phyloP scores from a whole-genome alignment of 306 rosid species.

The Coriaria nepalensis region DNA sequence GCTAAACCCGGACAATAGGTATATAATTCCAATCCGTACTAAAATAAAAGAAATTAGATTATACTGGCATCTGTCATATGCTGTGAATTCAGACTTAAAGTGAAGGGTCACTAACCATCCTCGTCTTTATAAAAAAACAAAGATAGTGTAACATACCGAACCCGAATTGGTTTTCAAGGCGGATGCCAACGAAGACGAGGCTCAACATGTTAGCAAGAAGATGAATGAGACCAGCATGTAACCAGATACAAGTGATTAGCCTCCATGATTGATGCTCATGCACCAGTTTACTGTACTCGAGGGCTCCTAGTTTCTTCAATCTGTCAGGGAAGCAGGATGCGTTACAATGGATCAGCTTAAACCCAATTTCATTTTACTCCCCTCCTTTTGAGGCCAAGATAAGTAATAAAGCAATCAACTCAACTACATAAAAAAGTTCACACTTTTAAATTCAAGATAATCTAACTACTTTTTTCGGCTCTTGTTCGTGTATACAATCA shows the following conservation, averaged over 20 bases:
- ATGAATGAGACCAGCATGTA: constrained; percentile 81
- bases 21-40: constrained; percentile 63
- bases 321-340: too few relatives aligned
- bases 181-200: constrained; percentile 69
- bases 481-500: too few relatives aligned
- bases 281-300: constrained; percentile 42
- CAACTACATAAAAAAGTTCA: too few relatives aligned
- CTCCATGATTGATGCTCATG: constrained; percentile 67
- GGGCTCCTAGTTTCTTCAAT: constrained; percentile 71
- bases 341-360: too few relatives aligned
- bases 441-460: too few relatives aligned
- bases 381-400: not conserved
- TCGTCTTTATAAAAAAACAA: not conserved
- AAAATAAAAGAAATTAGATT: constrained; percentile 7
- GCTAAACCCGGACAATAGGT: constrained; percentile 63
- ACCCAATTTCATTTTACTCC: not conserved
- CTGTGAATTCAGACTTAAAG: too few relatives aligned
- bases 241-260: constrained; percentile 77
- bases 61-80: too few relatives aligned
- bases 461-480: too few relatives aligned
- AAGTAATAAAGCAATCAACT: too few relatives aligned
- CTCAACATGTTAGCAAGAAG: constrained; percentile 66
- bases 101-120: too few relatives aligned
- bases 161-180: constrained; percentile 84
- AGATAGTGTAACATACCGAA: constrained; percentile 38